Base-by-base conservation (phyloP, 1,284 basidiomycete genomes). In the Schizophyllum commune region DNA sequence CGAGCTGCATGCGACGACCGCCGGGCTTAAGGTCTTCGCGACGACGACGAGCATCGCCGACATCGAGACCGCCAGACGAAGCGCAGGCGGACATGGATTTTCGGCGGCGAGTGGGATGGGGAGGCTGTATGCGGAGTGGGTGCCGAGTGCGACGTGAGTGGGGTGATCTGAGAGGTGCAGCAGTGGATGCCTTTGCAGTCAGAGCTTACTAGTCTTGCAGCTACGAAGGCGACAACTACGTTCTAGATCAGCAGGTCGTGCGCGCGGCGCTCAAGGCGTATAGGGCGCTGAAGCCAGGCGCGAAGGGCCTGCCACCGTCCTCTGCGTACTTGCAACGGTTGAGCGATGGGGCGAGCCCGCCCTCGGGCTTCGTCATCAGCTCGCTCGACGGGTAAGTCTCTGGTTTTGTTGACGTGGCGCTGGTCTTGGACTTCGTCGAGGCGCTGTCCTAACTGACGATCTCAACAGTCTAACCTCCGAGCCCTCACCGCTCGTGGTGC, bases 11-110 rank as follows among this genome's bases (percentile, higher is more conserved):
- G 85, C 87, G 0, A 84, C 82, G 8, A 84, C 86, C 5, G 85
- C 84, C 65, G 87, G 85, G 0, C 75, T 92, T 21, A 93, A 93
- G 69, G 78, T 83, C 0, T 76, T 89, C 22, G 81, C 81, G 3
- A 82, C 83, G 1, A 79, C 79, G 0, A 73, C 77, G 22, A 75
- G 79, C 3, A 77, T 85, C 6, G 80, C 81, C 33, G 87, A 87
- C 63, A 70, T 91, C 19, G 90, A 92, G 70, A 81, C 77, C 5
- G 84, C 86, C 6, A 80, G 91, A 11, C 79, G 88, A 9, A 82
- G 87, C 0, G 83, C 91, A 78, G 90, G 90, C 58, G 90, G 91
- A 2, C 90, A 93, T 70, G 91, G 90, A 0, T 92, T 83, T 72
- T 87, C 85, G 64, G 81, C 78, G 0, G 89, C 86, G 65, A 77